Base-by-base conservation (phyloP, 306 rosid genomes). In the Cicer bijugum region DNA sequence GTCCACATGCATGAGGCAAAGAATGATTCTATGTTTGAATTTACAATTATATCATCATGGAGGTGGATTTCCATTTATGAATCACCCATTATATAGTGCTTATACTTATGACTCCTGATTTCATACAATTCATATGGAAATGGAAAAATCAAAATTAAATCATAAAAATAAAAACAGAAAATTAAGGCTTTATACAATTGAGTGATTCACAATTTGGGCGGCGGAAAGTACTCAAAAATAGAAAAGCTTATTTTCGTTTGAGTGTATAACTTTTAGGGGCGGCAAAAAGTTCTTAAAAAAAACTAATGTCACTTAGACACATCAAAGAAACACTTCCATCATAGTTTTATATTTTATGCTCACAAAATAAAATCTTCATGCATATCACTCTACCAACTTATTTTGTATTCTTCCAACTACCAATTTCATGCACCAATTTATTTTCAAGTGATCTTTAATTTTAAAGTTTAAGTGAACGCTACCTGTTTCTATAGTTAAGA, bases 61-160 rank as follows among this genome's bases (percentile, higher is more conserved):
- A 64, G 47, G 14, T 47, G 75, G 79, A 72, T 62, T 51, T 75
- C 68, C 61, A 61, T 45, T 35, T 74, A 5, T 7, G 15, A 0
- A 50, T 77, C 84, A 48, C 93, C 85, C 88, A 86, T 82, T 39
- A 55, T 40, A 82, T 62, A 86, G 77, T 57, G 69, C 71, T 71
- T 86, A 15, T 83, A 28, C 4, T 63, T 63, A 66, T 38, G 64
- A 67, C 35, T 78, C 52, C 61, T 71, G 68, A 71, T 63, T 62
- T 83, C 73, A 62, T 45, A 72, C 3, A 58, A 20, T 0, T 40
- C 15, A 58, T 28, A 12, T 11, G 10, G 44, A 40, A 75, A 63
- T 84, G 63, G 72, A 2, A 59, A 23, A 47, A 17, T 17, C 19
- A 17, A 17, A 17, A 17, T 17, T 17, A 17, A 17, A 17, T 17